phyloP scores from a whole-genome alignment of 164 flowering plant genomes.

The Vitis rotundifolia region DNA sequence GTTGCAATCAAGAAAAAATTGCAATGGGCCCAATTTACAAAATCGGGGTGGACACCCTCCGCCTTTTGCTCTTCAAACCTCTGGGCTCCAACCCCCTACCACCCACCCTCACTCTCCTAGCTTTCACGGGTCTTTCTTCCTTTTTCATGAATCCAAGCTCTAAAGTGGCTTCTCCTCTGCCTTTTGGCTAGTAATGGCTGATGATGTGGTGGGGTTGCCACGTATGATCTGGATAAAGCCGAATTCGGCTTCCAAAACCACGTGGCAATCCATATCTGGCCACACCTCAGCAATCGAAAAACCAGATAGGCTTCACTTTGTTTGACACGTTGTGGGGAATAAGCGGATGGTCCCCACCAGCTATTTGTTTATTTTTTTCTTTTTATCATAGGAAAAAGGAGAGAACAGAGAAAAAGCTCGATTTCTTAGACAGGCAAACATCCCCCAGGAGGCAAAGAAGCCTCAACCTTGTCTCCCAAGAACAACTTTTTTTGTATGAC shows the following conservation, averaged over 20 bases:
- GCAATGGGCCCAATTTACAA: neutral
- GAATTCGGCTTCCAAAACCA: neutral
- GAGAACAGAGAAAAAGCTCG: neutral
- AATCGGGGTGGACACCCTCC: neutral
- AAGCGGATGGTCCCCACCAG: neutral
- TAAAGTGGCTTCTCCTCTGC: neutral
- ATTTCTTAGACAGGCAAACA: constrained; percentile 13
- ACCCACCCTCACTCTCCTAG: no score
- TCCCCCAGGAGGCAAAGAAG: constrained; percentile 9
- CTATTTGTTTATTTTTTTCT: neutral
- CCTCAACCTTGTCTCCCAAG: no score
- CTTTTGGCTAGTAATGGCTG: neutral
- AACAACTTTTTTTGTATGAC: neutral
- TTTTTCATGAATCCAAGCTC: neutral
- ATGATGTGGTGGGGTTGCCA: neutral
- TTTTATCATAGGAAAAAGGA: neutral
- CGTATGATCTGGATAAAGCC: constrained; percentile 9
- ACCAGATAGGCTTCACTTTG: neutral
- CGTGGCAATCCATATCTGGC: constrained; percentile 3
- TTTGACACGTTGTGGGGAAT: constrained; percentile 6
- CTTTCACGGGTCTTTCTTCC: neutral
- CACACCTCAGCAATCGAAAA: neutral
- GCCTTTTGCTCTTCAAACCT: no score
- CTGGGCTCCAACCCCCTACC: no score
- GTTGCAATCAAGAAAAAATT: no score